phyloP scores from a whole-genome alignment of 139 green algal genomes.

The Parachlorella kessleri region DNA sequence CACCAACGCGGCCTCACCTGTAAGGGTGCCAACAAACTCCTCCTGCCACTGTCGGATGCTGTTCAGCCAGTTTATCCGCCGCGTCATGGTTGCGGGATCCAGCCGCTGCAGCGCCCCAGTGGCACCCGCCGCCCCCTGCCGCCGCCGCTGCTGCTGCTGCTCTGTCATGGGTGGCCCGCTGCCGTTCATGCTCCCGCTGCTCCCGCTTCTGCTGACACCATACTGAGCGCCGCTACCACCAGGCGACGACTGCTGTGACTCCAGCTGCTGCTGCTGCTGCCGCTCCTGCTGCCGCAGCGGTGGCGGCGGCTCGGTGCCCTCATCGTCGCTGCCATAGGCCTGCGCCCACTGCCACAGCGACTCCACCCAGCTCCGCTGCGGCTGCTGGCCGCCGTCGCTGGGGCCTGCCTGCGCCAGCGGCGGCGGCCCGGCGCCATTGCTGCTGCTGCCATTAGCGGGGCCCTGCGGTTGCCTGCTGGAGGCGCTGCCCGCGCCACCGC shows the following conservation, averaged over 20 bases:
- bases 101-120: conserved; percentile 2
- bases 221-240: not conserved
- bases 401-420: not conserved
- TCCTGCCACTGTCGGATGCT: conserved; percentile 81
- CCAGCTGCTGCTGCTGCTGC: not conserved
- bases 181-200: too few relatives aligned
- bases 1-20: too few relatives aligned
- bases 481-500: not conserved
- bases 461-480: not conserved
- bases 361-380: not conserved
- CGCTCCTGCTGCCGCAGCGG: conserved; percentile 5
- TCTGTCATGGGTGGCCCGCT: not conserved
- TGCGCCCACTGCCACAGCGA: not conserved
- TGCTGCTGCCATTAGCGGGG: not conserved
- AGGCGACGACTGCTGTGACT: not conserved
- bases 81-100: conserved; percentile 33
- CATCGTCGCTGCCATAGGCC: not conserved
- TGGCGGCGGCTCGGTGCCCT: not conserved
- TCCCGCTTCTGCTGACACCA: not conserved
- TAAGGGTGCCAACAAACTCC: conserved; percentile 82
- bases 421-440: not conserved
- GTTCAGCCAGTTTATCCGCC: conserved; percentile 75
- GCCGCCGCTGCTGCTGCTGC: not conserved
- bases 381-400: not conserved
- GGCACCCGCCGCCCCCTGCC: not conserved